Percentiles rank a stretch among this genome's conserved stretches.
Conservation (phyloP, 2,329 filamentous ascomycete species). For the Apiospora hydei region DNA sequence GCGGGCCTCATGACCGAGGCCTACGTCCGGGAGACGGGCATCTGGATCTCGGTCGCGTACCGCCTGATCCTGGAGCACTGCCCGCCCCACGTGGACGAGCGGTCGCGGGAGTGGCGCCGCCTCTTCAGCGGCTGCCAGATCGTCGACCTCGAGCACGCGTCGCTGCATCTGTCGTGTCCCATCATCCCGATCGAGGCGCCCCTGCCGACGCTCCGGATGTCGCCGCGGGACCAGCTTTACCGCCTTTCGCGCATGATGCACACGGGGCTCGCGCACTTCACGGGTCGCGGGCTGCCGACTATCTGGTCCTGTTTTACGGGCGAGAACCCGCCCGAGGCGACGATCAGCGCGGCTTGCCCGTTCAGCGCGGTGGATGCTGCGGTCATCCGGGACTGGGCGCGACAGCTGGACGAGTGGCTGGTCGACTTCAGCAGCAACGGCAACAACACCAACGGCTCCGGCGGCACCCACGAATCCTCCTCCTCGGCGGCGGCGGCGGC, state of each 20-base stretch:
- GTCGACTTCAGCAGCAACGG: slow-evolving; percentile 44
- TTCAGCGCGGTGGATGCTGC: slow-evolving; percentile 50
- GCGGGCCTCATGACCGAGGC: slow-evolving; percentile 50
- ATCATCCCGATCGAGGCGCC: slow-evolving; percentile 50
- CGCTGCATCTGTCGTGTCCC: slow-evolving; percentile 49
- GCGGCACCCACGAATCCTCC: background rate
- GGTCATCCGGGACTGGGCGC: slow-evolving; percentile 51
- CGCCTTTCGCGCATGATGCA: slow-evolving; percentile 54
- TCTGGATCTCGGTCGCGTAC: slow-evolving; percentile 53
- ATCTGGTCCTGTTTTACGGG: slow-evolving; percentile 51
- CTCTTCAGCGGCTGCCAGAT: slow-evolving; percentile 50
- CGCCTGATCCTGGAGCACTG: slow-evolving; percentile 50
- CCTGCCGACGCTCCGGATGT: slow-evolving; percentile 45
- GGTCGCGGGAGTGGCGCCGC: slow-evolving; percentile 49
- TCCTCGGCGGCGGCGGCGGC: slow-evolving; percentile 33
- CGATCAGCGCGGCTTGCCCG: slow-evolving; percentile 34
- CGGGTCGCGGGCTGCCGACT: slow-evolving; percentile 49
- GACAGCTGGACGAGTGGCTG: slow-evolving; percentile 51
- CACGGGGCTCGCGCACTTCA: slow-evolving; percentile 50
- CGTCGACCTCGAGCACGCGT: slow-evolving; percentile 53
- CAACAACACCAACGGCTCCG: background rate
- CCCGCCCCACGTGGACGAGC: slow-evolving; percentile 46
- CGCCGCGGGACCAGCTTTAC: slow-evolving; percentile 49
- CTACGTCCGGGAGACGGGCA: slow-evolving; percentile 50
- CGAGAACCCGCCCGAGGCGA: slow-evolving; percentile 28